phyloP scores from a whole-genome alignment of 179 eudicot genomes.

The Silene vulgaris region DNA sequence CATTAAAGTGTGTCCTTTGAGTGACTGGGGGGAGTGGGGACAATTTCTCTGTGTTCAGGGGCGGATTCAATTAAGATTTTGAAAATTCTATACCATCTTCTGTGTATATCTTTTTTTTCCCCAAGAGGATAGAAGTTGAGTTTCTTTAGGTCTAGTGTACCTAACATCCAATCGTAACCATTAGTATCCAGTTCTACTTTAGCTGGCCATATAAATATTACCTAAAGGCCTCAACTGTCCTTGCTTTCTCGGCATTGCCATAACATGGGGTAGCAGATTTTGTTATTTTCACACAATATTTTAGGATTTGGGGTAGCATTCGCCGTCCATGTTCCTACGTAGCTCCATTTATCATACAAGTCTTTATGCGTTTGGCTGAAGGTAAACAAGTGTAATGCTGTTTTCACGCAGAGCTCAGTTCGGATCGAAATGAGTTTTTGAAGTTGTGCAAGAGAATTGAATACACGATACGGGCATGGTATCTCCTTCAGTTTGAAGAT shows the following conservation, averaged over 20 bases:
- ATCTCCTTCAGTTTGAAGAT: slow-evolving; percentile 89
- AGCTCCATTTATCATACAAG: not conserved
- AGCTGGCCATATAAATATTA: not conserved
- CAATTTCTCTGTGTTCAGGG: not conserved
- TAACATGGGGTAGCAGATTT: not conserved
- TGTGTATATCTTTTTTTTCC: not conserved
- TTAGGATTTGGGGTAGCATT: not conserved
- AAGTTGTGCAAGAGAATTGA: slow-evolving; percentile 92
- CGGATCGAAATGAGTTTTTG: slow-evolving; percentile 70
- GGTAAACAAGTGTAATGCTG: not conserved
- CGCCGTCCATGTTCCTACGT: not conserved
- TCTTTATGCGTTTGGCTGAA: slow-evolving; percentile 1
- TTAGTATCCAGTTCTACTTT: not conserved
- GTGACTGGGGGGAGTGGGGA: not conserved
- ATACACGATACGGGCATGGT: slow-evolving; percentile 94
- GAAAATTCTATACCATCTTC: not conserved
- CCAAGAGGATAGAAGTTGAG: not conserved
- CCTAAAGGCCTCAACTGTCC: not conserved
- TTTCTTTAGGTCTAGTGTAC: not conserved
- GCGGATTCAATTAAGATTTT: not conserved
- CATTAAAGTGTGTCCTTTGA: not conserved
- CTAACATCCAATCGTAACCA: not conserved
- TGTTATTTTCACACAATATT: too few species aligned
- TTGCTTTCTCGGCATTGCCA: not conserved
- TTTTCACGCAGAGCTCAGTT: slow-evolving; percentile 46